Percentiles rank a stretch among this genome's conserved stretches.
Conservation (phyloP, 129 eudicot species). For the Ambrosia trifida region DNA sequence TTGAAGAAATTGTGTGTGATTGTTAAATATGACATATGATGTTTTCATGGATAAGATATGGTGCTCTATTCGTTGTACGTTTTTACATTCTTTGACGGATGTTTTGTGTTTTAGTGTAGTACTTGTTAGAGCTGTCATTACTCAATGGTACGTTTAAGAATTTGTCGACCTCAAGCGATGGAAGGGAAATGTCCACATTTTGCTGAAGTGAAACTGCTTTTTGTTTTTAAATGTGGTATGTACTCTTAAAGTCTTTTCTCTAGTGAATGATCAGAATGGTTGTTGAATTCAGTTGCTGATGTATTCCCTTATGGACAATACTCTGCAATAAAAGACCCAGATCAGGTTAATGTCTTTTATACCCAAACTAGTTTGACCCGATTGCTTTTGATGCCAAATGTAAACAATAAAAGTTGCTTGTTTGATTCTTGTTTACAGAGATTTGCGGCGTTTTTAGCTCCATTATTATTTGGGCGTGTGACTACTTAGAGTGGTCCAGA, state of each 20-base stretch:
- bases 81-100: constrained; percentile 17
- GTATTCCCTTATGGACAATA: no score
- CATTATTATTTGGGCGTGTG: no score
- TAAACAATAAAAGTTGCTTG: no score
- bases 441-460: no score
- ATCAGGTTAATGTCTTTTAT: no score
- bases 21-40: not conserved
- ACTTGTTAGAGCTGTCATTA: constrained; percentile 37
- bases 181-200: constrained; percentile 32
- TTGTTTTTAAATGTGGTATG: constrained; percentile 38
- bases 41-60: not conserved
- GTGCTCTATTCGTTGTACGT: not conserved
- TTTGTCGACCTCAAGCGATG: constrained; percentile 35
- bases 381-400: no score
- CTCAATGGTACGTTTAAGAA: constrained; percentile 28
- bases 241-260: constrained; percentile 10
- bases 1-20: not conserved
- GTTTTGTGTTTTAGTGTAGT: constrained; percentile 27
- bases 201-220: constrained; percentile 27
- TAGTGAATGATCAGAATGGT: not conserved
- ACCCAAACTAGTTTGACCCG: no score
- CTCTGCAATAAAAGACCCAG: no score
- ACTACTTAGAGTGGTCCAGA: no score
- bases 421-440: no score
- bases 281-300: no score